Evolutionary conservation across 2,329 filamentous ascomycete genomes (phyloP), one percentile per base, ranked within the genome.

Genomic region (Aspergillus aculeatinus): DNA sequence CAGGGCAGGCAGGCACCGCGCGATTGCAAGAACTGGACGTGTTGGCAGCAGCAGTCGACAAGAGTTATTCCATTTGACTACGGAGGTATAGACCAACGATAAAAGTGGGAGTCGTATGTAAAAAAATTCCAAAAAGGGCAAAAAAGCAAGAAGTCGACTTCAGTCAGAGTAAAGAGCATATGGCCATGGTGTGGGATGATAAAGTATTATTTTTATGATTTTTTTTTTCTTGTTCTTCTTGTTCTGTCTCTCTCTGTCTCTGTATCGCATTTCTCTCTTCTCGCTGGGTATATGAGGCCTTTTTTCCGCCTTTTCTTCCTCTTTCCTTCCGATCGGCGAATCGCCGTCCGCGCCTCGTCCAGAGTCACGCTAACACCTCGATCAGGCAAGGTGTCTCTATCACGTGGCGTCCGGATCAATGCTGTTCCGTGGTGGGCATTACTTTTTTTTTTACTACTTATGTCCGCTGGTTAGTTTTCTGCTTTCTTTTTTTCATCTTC

Each of bases 321-420:
- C 39, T 44, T 44, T 44, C 16, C 39, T 16, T 19, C 39, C 39
- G 39, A 44, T 44, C 39, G 39, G 39, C 39, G 39, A 44, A 44
- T 44, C 39, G 39, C 39, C 14, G 16, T 19, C 39, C 5, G 39
- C 16, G 14, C 39, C 39, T 44, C 16, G 14, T 19, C 16, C 39
- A 44, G 39, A 44, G 39, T 44, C 39, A 44, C 39, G 39, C 39
- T 44, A 44, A 29, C 39, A 19, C 16, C 39, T 16, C 14, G 16
- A 19, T 19, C 39, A 19, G 39, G 39, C 16, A 44, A 61, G 48
- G 58, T 33, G 33, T 58, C 55, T 47, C 27, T 35, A 27, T 19
- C 39, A 44, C 39, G 39, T 44, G 48, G 9, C 2, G 14, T 16
- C 10, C 48, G 27, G 48, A 50, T 25, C 27, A 50, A 14, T 50